Base-by-base conservation (phyloP, 768 basidiomycete species). In the Piloderma croceum region DNA sequence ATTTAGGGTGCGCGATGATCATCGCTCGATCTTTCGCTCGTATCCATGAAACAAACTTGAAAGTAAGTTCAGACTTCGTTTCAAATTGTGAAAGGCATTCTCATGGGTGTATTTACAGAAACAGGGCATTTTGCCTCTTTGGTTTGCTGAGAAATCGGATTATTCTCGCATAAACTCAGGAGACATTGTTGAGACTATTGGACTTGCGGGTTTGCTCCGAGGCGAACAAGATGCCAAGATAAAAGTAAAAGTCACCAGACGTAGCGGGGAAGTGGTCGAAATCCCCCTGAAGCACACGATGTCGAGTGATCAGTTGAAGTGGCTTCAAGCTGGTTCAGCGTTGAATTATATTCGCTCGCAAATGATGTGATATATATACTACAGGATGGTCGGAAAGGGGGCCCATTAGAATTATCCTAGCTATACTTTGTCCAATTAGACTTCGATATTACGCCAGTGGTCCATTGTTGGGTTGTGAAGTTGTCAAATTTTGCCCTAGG, bases 21-120 rank as follows among this genome's bases (percentile, higher is more conserved):
- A 60, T 96, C 42, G 91, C 91, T 0, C 73, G 91, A 17, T 97
- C 92, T 2, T 97, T 99, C 54, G 96, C 96, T 49, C 84, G 96
- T 37, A 99, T 99, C 37, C 96, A 99, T 58, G 96, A 98, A 68
- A 94, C 93, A 5, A 97, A 97, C 61, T 65, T 97, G 43, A 96
- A 96, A 71, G 90, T 86, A 46, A 27, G 71, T 39, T 31, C 7
- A 31, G 9, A 6, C 22, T 21, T 10, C 24, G 5, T 31, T 12
- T 41, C 18, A 33, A 7, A 10, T 20, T 31, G 18, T 12, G 25
- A 13, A n/a, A n/a, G n/a, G n/a, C n/a, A n/a, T n/a, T n/a, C n/a
- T n/a, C n/a, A n/a, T n/a, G n/a, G n/a, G n/a, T n/a, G n/a, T n/a
- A n/a, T 21, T 24, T 56, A 18, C 58, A 93, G 89, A 99, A 99